A percentile compares a stretch with the other conserved stretches of the same genome.
Evolutionary conservation across 2,329 filamentous ascomycete species (phyloP).

Genomic region (Fusarium xyrophilum): DNA sequence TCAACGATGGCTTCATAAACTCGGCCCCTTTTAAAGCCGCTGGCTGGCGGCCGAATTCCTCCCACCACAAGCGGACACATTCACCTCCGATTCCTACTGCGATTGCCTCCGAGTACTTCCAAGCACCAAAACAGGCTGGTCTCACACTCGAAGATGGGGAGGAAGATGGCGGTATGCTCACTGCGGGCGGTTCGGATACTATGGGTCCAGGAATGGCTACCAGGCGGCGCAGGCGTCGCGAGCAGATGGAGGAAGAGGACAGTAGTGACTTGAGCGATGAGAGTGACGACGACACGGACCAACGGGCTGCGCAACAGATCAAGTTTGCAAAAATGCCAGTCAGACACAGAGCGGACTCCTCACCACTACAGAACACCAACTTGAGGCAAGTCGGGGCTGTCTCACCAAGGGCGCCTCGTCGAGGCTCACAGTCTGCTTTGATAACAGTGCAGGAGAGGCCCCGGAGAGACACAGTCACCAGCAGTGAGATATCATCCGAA

Average conservation of each 20-base stretch:
- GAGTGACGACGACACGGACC: conserved; percentile 78
- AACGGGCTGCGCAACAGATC: conserved; percentile 84
- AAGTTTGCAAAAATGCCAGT: conserved; percentile 97
- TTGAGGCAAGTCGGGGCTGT: conserved; percentile 60
- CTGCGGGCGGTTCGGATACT: conserved; percentile 71
- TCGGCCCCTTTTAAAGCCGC: conserved; percentile 82
- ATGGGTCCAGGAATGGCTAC: conserved; percentile 71
- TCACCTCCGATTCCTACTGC: conserved; percentile 86
- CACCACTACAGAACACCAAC: conserved; percentile 75
- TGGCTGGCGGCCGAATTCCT: conserved; percentile 77
- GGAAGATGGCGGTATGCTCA: conserved; percentile 76
- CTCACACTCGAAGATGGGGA: conserved; percentile 73
- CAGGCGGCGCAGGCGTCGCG: conserved; percentile 69
- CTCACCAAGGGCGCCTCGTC: conserved; percentile 59
- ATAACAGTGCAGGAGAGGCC: conserved; percentile 74
- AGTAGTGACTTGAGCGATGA: conserved; percentile 86
- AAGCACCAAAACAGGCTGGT: conserved; percentile 68
- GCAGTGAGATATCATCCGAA: conserved; percentile 83
- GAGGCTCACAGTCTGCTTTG: conserved; percentile 75
- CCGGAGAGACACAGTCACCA: conserved; percentile 78
- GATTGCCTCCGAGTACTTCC: conserved; percentile 84
- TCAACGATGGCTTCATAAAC: conserved; percentile 81
- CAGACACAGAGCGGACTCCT: conserved; percentile 84
- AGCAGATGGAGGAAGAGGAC: conserved; percentile 84
- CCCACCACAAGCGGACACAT: conserved; percentile 81